A percentile compares a stretch with the other conserved stretches of the same genome.
phyloP scores from a whole-genome alignment of 768 basidiomycete genomes.

The Leccinum disarticulatum region DNA sequence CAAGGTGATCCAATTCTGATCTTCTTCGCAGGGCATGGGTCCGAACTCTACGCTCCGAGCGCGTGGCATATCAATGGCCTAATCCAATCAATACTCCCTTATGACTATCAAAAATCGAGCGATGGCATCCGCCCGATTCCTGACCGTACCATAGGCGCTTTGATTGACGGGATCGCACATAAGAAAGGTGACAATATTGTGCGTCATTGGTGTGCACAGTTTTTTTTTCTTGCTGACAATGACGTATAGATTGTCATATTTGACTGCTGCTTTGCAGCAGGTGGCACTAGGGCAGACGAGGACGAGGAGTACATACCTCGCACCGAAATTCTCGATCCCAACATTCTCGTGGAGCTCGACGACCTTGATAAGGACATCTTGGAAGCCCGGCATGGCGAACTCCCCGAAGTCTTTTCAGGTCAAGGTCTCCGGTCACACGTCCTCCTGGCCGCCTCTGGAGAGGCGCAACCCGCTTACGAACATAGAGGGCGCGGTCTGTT shows the following conservation, averaged over 20 bases:
- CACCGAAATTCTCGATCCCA: background rate
- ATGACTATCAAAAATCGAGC: constrained; percentile 26
- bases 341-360: background rate
- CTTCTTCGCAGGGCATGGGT: constrained; percentile 48
- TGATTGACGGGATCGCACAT: constrained; percentile 38
- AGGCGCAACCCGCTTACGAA: constrained; percentile 34
- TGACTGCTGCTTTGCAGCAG: constrained; percentile 46
- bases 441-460: constrained; percentile 43
- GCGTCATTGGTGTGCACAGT: constrained; percentile 8
- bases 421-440: constrained; percentile 38
- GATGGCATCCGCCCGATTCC: constrained; percentile 36
- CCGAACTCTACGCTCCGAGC: constrained; percentile 32
- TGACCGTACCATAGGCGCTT: constrained; percentile 41
- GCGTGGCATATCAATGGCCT: constrained; percentile 23
- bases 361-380: constrained; percentile 31
- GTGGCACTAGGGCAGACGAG: constrained; percentile 28
- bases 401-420: constrained; percentile 23
- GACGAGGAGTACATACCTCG: constrained; percentile 8
- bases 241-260: constrained; percentile 41
- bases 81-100: constrained; percentile 32
- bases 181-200: constrained; percentile 46
- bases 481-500: constrained; percentile 22
- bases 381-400: constrained; percentile 9
- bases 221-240: background rate
- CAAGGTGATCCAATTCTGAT: constrained; percentile 39